Base-by-base conservation (phyloP, 2,329 filamentous ascomycete species). In the Bipolaris zeicola region DNA sequence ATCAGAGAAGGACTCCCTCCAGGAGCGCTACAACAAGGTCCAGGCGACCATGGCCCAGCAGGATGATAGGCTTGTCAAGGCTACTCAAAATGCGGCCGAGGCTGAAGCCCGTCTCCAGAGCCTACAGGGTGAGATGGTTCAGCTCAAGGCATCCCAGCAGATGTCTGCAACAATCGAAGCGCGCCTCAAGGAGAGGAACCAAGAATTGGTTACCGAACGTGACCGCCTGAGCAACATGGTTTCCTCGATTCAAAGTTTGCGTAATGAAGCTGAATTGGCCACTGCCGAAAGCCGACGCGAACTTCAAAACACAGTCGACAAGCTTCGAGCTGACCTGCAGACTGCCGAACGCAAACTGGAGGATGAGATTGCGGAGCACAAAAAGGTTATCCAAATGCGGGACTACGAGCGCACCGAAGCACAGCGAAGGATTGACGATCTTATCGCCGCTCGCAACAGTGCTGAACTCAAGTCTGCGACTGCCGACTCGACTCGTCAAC, bases 151-250 rank as follows among this genome's bases (percentile, higher is more conserved):
- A 0, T 94, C 98, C 76, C 96, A 96, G 78, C 90, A 92, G 36
- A 82, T 99, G 8, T 96, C 91, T 90, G 96, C 95, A 79, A 91
- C 89, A 53, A 96, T 97, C 33, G 93, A 98, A 73, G 89, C 90
- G 61, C 88, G 96, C 50, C 82, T 98, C 41, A 89, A 86, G 60
- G 91, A 95, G 67, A 93, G 98, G 70, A 96, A 95, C 62, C 92
- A 96, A 70, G 86, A 80, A 18, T 81, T 98, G 11, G 84, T 90
- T 39, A 91, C 96, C 58, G 95, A 99, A 74, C 90, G 92, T 63
- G 86, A 88, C 43, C 86, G 93, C 28, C 84, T 98, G 4, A 96
- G 94, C 76, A 88, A 87, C 54, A 82, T 96, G 31, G 86, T 97
- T 43, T 85, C 89, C 3, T 92, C 91, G 51, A 86, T 97, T 47